phyloP scores from a whole-genome alignment of 2,329 filamentous ascomycete species.

The Pseudogymnoascus verrucosus region DNA sequence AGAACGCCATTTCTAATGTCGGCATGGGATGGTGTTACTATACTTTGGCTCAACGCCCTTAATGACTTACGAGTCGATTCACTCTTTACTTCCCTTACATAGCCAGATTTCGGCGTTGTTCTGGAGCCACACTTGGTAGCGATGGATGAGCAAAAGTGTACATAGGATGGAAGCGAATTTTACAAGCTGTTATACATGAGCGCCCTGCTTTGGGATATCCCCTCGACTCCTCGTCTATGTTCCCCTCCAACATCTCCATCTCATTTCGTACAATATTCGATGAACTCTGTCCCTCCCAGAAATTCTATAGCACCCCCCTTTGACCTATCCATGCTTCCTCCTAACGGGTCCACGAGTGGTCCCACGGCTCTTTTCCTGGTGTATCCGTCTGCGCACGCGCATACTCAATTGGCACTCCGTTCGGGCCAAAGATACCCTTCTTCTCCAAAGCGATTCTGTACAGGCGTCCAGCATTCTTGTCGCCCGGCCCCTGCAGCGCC shows the following conservation, averaged over 20 bases:
- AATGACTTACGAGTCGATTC: constrained; percentile 8
- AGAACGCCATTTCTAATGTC: neutral
- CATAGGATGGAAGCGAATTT: constrained; percentile 4
- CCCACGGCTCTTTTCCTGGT: constrained; percentile 74
- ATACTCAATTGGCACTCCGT: constrained; percentile 86
- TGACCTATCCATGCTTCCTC: neutral
- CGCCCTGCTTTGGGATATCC: neutral
- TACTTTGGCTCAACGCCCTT: constrained; percentile 7
- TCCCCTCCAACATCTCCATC: neutral
- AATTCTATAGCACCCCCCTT: neutral
- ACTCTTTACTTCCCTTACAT: constrained; percentile 5
- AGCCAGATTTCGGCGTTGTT: constrained; percentile 2
- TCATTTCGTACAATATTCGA: constrained; percentile 2
- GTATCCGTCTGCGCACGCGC: constrained; percentile 76
- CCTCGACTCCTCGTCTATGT: neutral
- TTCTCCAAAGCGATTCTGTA: constrained; percentile 89
- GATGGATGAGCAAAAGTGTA: constrained; percentile 8
- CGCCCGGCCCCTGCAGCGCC: constrained; percentile 47
- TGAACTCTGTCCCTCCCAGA: neutral
- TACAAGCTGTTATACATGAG: constrained; percentile 6
- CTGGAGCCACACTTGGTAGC: constrained; percentile 8
- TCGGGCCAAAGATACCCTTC: constrained; percentile 66
- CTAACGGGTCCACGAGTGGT: constrained; percentile 76
- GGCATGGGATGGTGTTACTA: constrained; percentile 7
- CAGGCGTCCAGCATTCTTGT: constrained; percentile 58